These are phyloP conservation scores for Streptanthus diversifolius DNA, from an alignment of 345 rosid species.

Conservation along the genomic window DNA sequence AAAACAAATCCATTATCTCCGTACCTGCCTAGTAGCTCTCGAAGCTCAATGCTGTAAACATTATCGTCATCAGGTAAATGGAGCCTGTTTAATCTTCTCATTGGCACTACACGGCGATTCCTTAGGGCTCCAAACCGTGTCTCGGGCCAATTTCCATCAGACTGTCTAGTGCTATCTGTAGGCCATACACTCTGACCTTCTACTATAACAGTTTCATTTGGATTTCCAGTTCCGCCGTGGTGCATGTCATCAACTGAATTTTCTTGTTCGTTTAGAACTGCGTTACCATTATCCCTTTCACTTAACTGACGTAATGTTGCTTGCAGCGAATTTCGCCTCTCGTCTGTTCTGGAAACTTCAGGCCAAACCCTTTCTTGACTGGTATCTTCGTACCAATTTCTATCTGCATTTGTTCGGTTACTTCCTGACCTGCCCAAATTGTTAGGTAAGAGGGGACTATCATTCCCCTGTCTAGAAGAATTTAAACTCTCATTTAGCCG, in stretches of 20 bases:
- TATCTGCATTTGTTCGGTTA: background rate
- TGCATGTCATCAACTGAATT: background rate
- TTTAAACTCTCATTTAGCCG: background rate
- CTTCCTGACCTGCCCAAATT: background rate
- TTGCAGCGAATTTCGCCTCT: background rate
- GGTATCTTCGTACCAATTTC: background rate
- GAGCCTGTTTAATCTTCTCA: background rate
- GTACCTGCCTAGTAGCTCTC: conserved; percentile 3
- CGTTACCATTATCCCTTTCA: background rate
- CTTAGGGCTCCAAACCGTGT: background rate
- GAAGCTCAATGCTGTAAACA: background rate
- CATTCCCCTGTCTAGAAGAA: background rate
- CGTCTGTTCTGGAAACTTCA: background rate
- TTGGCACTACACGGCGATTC: background rate
- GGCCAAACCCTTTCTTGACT: background rate
- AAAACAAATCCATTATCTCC: background rate
- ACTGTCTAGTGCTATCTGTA: conserved; percentile 1
- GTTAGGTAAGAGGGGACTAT: background rate
- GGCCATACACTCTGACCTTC: conserved; percentile 1
- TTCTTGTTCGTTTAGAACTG: background rate
- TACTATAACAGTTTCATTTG: background rate
- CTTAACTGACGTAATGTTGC: conserved; percentile 1
- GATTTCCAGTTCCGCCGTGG: background rate
- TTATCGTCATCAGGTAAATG: conserved; percentile 6
- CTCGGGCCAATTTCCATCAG: background rate